A percentile compares a stretch with the other conserved stretches of the same genome.
phyloP scores from a whole-genome alignment of 1,139 yeast species.

The Saccharomycopsis crataegensis region DNA sequence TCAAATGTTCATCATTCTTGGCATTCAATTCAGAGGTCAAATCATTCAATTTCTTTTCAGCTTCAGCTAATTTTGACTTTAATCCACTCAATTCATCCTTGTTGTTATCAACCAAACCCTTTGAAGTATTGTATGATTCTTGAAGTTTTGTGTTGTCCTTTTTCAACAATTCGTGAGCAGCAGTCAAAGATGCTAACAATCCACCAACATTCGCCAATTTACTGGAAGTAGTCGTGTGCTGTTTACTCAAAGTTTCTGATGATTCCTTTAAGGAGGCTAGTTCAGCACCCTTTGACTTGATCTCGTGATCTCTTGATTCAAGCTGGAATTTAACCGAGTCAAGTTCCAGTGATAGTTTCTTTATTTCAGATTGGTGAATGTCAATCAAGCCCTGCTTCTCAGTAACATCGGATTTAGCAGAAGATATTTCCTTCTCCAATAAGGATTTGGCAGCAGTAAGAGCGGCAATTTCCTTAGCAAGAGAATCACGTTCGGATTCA shows the following conservation, averaged over 20 bases:
- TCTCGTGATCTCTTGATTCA: conserved; percentile 3
- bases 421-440: conserved; percentile 3
- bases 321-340: background rate
- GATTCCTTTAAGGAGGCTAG: background rate
- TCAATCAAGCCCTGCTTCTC: no score
- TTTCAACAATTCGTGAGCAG: conserved; percentile 8
- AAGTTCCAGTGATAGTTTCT: no score
- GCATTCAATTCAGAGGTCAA: background rate
- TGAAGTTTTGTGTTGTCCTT: background rate
- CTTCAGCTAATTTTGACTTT: background rate
- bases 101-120: background rate
- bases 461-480: background rate
- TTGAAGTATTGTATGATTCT: background rate
- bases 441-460: background rate
- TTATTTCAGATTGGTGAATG: no score
- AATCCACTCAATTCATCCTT: background rate
- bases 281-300: conserved; percentile 2
- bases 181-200: conserved; percentile 8
- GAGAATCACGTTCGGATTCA: background rate
- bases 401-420: no score
- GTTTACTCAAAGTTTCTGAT: background rate
- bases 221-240: background rate
- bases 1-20: background rate
- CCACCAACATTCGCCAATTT: conserved; percentile 11
- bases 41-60: background rate